Base-by-base conservation (phyloP, 306 rosid species). In the Adenanthera pavonina region DNA sequence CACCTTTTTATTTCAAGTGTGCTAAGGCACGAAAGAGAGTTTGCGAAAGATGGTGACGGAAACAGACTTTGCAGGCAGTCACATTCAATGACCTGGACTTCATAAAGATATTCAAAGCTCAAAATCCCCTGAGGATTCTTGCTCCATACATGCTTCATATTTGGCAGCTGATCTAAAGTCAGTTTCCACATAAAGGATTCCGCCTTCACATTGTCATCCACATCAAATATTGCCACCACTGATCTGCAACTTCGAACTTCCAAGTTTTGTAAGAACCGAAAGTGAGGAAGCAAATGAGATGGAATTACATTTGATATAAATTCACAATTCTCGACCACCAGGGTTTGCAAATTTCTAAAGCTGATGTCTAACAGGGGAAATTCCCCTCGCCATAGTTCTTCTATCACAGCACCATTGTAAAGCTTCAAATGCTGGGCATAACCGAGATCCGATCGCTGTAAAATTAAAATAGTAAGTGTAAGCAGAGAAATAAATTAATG, bases 231-330 rank as follows among this genome's bases (percentile, higher is more conserved):
- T 4, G 4, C 35, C 54, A 14, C 19, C 19, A 81, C 51, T 0
- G 5, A 0, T 0, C 1, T 0, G n/a, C 62, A 74, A 5, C 7
- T 1, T 4, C 1, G 43, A 3, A 81, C 84, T n/a, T 43, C 2
- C 70, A 81, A 14, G 14, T 54, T 70, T 53, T 81, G 4, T 12
- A 81, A 44, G 43, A 30, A 66, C 9, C 43, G 33, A 2, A 74
- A 67, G 16, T 0, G 3, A 74, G 34, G 7, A 53, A 74, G 35
- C 46, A 75, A 60, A 30, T 0, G 0, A 12, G 51, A 43, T 9
- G 78, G 73, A 72, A 80, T 71, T 59, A 44, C 83, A 59, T 2
- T 43, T 44, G 52, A 34, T 13, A 6, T 17, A 12, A 0, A n/a
- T 14, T 60, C 44, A n/a, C 72, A 59, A 1, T 59, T 47, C 41